Base-by-base conservation (phyloP, 352 stramenopile species). In the Phytophthora colocasiae region DNA sequence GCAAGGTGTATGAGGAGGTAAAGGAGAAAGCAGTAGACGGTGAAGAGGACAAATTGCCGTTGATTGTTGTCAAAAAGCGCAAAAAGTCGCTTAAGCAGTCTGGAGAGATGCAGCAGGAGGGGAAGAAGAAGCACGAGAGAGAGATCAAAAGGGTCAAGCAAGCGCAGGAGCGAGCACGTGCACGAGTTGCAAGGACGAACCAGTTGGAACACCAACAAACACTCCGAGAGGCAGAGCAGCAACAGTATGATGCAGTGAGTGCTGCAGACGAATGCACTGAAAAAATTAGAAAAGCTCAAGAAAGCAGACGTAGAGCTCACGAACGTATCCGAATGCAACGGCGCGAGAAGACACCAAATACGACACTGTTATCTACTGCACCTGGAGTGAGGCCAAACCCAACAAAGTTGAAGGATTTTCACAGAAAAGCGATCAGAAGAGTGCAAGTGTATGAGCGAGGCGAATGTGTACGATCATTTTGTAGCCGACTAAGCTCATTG, bases 141-240 rank as follows among this genome's bases (percentile, higher is more conserved):
- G 71, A 78, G 17, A 26, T 57, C 1, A 71, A 87, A 50, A 82
- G 72, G 45, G 75, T 89, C 26, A 78, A 79, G 0, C 83, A 91
- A 8, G 82, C 82, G 1, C 82, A 88, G 47, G 80, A 91, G 45
- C 77, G 83, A 14, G 83, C 82, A 14, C 71, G 73, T 6, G 82
- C 82, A 0, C 61, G 85, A 17, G 58, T 91, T 14, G 62, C 66
- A 0, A 75, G 78, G 15, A 70, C 68, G 1, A 87, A 82, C 26
- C 80, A 87, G 51, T 62, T 71, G 15, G 76, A 88, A 24, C 50
- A 75, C 12, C 47, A 75, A 14, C 58, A 75, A 2, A 46, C 64
- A 12, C 71, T 57, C 15, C 54, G 43, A 17, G 59, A 69, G 29
- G 69, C 53, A 22, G 55, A 77, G 50, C 41, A 62, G 6, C 69